Conservation (phyloP, 768 basidiomycete species). For the Boletellus emodensis region DNA sequence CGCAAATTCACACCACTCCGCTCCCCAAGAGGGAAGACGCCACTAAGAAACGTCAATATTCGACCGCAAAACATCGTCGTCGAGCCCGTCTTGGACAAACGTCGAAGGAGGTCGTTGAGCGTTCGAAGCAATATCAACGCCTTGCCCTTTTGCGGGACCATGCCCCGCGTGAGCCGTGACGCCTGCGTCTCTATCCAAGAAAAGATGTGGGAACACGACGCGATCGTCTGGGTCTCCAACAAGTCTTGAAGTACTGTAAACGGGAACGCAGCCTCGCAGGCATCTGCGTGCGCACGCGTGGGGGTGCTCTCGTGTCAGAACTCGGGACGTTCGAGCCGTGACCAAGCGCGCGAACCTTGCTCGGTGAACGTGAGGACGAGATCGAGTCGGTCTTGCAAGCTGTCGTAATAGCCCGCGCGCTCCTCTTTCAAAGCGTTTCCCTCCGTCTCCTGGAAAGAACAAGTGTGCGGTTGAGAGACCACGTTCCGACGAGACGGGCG, state of each 20-base stretch:
- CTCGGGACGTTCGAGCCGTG: neutral
- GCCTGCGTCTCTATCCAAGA: conserved; percentile 81
- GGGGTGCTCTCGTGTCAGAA: neutral
- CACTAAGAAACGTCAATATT: conserved; percentile 82
- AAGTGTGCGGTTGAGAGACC: too few species aligned
- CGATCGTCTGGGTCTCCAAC: conserved; percentile 80
- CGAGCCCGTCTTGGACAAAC: conserved; percentile 80
- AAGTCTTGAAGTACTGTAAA: conserved; percentile 76
- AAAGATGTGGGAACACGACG: conserved; percentile 82
- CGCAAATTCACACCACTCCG: conserved; percentile 88
- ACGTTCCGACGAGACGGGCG: neutral
- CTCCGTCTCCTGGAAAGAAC: conserved; percentile 52
- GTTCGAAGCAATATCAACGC: conserved; percentile 80
- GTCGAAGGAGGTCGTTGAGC: conserved; percentile 81
- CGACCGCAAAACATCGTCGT: conserved; percentile 87
- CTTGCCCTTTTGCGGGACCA: conserved; percentile 86
- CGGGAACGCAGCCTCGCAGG: conserved; percentile 72
- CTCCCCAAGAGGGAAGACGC: conserved; percentile 84
- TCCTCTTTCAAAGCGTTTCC: conserved; percentile 57
- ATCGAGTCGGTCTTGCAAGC: conserved; percentile 62
- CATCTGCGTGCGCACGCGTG: conserved; percentile 43
- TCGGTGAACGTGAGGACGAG: conserved; percentile 74
- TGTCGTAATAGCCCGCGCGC: conserved; percentile 54
- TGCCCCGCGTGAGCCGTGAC: conserved; percentile 63
- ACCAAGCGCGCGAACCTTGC: conserved; percentile 46